Base-by-base conservation (phyloP, 352 stramenopile species). In the Globisporangium polare region DNA sequence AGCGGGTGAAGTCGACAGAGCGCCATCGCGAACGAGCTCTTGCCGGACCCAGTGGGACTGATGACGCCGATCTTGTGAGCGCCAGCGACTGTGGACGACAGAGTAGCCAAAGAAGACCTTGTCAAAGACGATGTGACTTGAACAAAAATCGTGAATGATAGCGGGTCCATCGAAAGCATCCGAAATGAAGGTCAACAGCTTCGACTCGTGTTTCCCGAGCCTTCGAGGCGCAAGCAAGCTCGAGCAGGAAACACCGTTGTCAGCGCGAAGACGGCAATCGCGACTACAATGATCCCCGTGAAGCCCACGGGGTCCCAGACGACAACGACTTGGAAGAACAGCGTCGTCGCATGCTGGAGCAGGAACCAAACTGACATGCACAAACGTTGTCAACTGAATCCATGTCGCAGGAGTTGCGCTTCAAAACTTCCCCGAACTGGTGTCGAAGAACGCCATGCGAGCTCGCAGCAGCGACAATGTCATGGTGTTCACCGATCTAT, bases 21-120 rank as follows among this genome's bases (percentile, higher is more conserved):
- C 9, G 74, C 74, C 64, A 78, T 77, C 52, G 73, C 72, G 18
- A 88, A 42, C 31, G 73, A 83, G 33, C 72, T 87, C 55, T 88
- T 88, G 10, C 78, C 78, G 0, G 76, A 77, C 5, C 76, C 78
- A 3, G 78, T 88, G 33, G 74, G 75, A 9, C 67, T 79, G 60
- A 78, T 73, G 13, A 88, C 72, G 2, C 74, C 78, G 54, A 81
- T 71, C 54, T 83, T 84, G 53, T 83, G 66, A 22, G 77, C 77
- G 6, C 67, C 65, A 22, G 63, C 39, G 0, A 80, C 67, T 5
- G 61, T 66, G 50, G 81, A 80, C 10, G 35, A 73, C 35, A 87
- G 65, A 61, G 35, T 77, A 77, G 10, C 67, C 61, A 37, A 77
- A 77, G 22, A 47, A 70, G 15, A 77, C 70, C 9, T 69, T 51